Conservation (phyloP, 2,329 filamentous ascomycete species). For the Aspergillus sp. region DNA sequence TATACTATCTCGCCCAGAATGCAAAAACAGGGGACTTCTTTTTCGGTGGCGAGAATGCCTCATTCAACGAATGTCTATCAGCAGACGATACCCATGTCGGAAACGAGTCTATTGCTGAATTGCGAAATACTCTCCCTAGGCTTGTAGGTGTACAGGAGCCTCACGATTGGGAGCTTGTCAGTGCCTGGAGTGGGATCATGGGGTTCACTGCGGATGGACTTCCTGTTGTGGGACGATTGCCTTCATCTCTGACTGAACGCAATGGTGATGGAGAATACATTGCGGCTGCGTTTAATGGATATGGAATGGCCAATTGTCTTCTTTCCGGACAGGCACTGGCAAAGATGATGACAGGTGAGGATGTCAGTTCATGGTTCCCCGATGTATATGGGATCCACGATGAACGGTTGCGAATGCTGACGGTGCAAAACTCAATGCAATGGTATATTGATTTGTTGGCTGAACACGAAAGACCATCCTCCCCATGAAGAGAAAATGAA, state of each 20-base stretch:
- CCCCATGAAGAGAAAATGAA: background rate
- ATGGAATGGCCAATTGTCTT: conserved; percentile 59
- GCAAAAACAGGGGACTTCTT: conserved; percentile 21
- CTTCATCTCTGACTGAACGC: conserved; percentile 32
- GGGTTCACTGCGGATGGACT: conserved; percentile 47
- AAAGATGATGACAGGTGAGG: conserved; percentile 23
- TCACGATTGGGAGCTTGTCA: conserved; percentile 15
- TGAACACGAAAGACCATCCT: no score
- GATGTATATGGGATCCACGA: conserved; percentile 18
- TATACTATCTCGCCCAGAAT: conserved; percentile 24
- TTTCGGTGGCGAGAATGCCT: conserved; percentile 21
- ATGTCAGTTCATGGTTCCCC: conserved; percentile 21
- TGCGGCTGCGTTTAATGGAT: conserved; percentile 60
- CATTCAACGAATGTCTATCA: conserved; percentile 13
- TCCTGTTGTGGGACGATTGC: conserved; percentile 49
- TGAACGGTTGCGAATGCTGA: conserved; percentile 1
- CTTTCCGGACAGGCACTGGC: conserved; percentile 22
- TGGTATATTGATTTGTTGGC: no score
- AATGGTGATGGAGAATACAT: conserved; percentile 42
- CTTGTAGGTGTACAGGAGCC: conserved; percentile 12
- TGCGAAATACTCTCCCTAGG: conserved; percentile 12
- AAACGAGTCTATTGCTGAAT: conserved; percentile 11
- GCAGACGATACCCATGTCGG: conserved; percentile 17
- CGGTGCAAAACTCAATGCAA: background rate
- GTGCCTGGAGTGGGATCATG: conserved; percentile 41